These are phyloP conservation scores for Eucalyptus decipiens DNA, from an alignment of 345 rosid genomes.

Conservation along the genomic window DNA sequence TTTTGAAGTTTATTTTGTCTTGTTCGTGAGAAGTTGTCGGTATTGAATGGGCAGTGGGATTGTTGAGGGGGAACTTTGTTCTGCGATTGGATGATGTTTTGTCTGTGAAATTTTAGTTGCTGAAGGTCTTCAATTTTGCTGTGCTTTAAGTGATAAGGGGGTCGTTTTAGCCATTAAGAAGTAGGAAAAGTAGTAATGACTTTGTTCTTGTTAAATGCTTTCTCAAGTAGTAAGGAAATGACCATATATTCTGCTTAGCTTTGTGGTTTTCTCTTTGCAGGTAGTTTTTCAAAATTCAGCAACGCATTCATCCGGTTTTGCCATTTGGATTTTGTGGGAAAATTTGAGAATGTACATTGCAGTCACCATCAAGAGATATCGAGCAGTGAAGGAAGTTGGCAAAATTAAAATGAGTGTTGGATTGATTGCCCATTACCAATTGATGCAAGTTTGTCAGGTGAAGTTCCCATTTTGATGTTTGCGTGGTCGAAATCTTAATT, in stretches of 20 bases:
- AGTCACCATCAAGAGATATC: slow-evolving; percentile 56
- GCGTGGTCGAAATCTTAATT: neutral
- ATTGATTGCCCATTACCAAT: slow-evolving; percentile 54
- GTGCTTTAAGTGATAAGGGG: neutral
- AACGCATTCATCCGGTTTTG: neutral
- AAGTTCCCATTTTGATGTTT: neutral
- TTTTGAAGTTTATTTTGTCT: neutral
- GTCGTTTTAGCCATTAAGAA: neutral
- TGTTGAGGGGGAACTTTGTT: neutral
- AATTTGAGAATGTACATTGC: slow-evolving; percentile 72
- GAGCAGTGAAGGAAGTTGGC: slow-evolving; percentile 63
- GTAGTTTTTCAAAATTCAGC: neutral
- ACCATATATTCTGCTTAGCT: neutral
- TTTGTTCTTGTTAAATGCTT: neutral
- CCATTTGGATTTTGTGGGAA: slow-evolving; percentile 21
- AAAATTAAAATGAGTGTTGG: slow-evolving; percentile 75
- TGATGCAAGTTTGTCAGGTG: slow-evolving; percentile 93
- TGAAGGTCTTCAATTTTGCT: neutral
- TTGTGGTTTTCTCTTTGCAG: neutral
- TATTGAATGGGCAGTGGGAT: neutral
- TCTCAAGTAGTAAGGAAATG: neutral
- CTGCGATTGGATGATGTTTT: neutral
- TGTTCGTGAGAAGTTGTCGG: neutral
- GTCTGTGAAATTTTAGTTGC: neutral
- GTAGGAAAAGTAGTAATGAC: neutral